These are phyloP conservation scores for Neurospora sublineolata DNA, from an alignment of 495 filamentous ascomycete species.

Conservation along the genomic window DNA sequence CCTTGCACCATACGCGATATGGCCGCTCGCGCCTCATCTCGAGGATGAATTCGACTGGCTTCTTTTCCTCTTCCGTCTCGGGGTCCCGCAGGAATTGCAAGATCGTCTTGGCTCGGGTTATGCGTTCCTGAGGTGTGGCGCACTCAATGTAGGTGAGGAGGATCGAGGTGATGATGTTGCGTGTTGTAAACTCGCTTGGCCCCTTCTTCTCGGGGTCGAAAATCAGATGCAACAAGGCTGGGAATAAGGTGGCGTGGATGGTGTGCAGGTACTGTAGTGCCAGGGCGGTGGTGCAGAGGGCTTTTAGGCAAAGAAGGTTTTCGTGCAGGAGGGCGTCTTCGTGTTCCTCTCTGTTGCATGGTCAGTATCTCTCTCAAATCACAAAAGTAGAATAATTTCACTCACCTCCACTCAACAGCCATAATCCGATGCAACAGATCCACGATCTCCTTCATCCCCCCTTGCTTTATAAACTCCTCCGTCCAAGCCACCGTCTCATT, in stretches of 20 bases:
- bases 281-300: constrained; percentile 78
- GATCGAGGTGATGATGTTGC: constrained; percentile 73
- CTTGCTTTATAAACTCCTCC: constrained; percentile 74
- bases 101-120: constrained; percentile 52
- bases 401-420: constrained; percentile 91
- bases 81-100: constrained; percentile 76
- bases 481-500: constrained; percentile 96
- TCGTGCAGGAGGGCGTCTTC: constrained; percentile 90
- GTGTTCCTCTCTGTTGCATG: constrained; percentile 67
- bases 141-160: constrained; percentile 73
- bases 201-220: constrained; percentile 97
- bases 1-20: constrained; percentile 88
- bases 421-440: constrained; percentile 78
- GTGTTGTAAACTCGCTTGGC: constrained; percentile 88
- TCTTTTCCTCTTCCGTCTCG: constrained; percentile 56
- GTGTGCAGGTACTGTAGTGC: constrained; percentile 70
- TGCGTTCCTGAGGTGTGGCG: constrained; percentile 39
- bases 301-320: constrained; percentile 85
- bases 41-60: constrained; percentile 74
- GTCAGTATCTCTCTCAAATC: not conserved
- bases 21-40: constrained; percentile 80
- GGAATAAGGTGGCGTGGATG: constrained; percentile 73
- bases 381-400: constrained; percentile 5
- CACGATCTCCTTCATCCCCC: constrained; percentile 87
- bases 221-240: constrained; percentile 73